These are phyloP conservation scores for Yarrowia phangngaensis DNA, from an alignment of 805 yeast genomes.

Conservation along the genomic window DNA sequence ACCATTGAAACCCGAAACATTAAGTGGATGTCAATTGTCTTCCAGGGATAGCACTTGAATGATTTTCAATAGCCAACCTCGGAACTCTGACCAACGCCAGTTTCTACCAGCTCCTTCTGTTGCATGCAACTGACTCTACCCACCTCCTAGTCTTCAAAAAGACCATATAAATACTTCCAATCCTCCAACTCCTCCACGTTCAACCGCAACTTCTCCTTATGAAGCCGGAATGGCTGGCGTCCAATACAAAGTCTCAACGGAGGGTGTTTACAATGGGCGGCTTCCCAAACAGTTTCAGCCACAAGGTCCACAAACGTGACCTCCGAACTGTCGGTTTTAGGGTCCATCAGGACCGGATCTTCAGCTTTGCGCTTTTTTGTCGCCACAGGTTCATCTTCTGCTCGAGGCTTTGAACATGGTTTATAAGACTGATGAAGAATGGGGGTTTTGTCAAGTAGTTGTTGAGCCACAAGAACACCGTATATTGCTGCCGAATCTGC, in stretches of 20 bases:
- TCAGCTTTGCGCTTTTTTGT: slow-evolving; percentile 1
- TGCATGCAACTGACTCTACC: slow-evolving; percentile 11
- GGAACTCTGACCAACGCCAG: neutral
- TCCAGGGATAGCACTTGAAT: neutral
- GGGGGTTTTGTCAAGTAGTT: neutral
- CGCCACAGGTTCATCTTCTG: slow-evolving; percentile 3
- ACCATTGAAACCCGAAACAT: neutral
- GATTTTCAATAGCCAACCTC: neutral
- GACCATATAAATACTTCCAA: slow-evolving; percentile 39
- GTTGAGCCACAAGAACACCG: slow-evolving; percentile 12
- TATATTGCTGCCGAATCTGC: slow-evolving; percentile 20
- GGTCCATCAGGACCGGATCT: neutral
- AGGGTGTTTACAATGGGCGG: slow-evolving; percentile 35
- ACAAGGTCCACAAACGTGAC: slow-evolving; percentile 31
- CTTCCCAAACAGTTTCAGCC: slow-evolving; percentile 35
- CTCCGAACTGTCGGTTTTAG: neutral
- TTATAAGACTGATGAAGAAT: neutral
- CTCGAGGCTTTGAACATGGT: neutral
- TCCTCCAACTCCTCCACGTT: slow-evolving; percentile 40
- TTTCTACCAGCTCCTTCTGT: too few species aligned
- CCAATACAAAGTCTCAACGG: slow-evolving; percentile 36
- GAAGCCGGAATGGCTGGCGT: slow-evolving; percentile 33
- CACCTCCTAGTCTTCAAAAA: slow-evolving; percentile 10
- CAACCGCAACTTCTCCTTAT: slow-evolving; percentile 36
- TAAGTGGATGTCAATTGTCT: neutral